Conservation (phyloP, 495 filamentous ascomycete genomes). For the Pyrenula massariospora region DNA sequence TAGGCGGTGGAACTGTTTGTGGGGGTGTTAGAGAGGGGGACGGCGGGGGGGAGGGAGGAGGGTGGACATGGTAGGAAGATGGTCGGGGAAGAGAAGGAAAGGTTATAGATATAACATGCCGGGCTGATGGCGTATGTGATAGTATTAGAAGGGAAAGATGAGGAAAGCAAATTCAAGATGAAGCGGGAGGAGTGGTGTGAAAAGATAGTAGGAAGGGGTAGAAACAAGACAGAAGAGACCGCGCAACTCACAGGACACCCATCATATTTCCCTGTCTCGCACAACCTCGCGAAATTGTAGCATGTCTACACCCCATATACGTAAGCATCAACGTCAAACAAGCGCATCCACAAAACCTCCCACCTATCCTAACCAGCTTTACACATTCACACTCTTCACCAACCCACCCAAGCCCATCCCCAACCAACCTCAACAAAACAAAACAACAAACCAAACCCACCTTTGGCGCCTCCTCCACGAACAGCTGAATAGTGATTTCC, state of each 20-base stretch:
- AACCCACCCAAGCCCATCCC: too few relatives aligned
- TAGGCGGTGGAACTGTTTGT: constrained; percentile 14
- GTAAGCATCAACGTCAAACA: too few relatives aligned
- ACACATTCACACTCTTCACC: too few relatives aligned
- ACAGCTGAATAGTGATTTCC: not conserved
- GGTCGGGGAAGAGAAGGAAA: constrained; percentile 10
- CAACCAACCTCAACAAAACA: too few relatives aligned
- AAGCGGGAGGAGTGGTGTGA: not conserved
- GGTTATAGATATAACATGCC: not conserved
- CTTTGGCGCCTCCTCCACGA: not conserved
- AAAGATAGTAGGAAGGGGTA: too few relatives aligned
- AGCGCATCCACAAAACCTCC: too few relatives aligned
- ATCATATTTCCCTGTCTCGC: not conserved
- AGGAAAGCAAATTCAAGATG: constrained; percentile 10
- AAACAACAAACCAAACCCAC: too few relatives aligned
- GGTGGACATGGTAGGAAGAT: constrained; percentile 16
- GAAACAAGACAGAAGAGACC: too few relatives aligned
- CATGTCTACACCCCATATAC: too few relatives aligned
- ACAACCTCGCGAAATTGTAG: not conserved
- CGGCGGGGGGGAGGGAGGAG: constrained; percentile 12
- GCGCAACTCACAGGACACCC: not conserved
- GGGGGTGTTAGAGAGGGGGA: constrained; percentile 9
- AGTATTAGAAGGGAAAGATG: constrained; percentile 1
- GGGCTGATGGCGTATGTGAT: too few relatives aligned
- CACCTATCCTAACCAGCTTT: too few relatives aligned